Percentiles rank a stretch among this genome's conserved stretches.
Conservation (phyloP, 257 asterid species). For the Lithospermum erythrorhizon region DNA sequence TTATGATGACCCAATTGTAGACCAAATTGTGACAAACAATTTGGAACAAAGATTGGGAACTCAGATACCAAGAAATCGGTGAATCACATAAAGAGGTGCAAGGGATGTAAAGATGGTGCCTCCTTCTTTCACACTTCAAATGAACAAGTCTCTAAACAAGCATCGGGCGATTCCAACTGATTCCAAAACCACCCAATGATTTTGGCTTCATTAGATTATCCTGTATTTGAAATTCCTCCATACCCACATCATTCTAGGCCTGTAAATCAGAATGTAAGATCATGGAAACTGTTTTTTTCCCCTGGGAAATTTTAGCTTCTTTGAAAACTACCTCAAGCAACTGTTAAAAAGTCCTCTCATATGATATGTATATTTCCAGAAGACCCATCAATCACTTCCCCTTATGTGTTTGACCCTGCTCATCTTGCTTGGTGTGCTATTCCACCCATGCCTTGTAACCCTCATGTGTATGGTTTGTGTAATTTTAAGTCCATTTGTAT, state of each 20-base stretch:
- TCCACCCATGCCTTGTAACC: constrained; percentile 88
- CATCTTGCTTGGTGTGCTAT: constrained; percentile 64
- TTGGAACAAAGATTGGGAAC: too few species aligned
- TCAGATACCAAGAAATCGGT: too few species aligned
- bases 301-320: constrained; percentile 39
- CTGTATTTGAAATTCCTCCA: constrained; percentile 59
- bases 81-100: too few species aligned
- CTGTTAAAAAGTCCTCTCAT: constrained; percentile 37
- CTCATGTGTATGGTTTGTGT: constrained; percentile 67
- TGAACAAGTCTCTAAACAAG: constrained; percentile 33
- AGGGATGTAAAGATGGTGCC: constrained; percentile 36
- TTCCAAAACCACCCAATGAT: constrained; percentile 83
- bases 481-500: constrained; percentile 59
- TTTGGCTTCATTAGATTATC: constrained; percentile 54
- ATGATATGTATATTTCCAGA: constrained; percentile 69
- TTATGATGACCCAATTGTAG: too few species aligned
- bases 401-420: constrained; percentile 60
- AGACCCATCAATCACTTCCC: constrained; percentile 70
- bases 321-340: constrained; percentile 29
- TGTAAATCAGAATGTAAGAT: constrained; percentile 55
- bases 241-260: constrained; percentile 75
- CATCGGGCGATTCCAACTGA: constrained; percentile 47
- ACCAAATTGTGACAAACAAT: too few species aligned
- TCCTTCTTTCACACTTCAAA: constrained; percentile 21
- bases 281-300: constrained; percentile 68